phyloP scores from a whole-genome alignment of 495 filamentous ascomycete genomes.

The Chaetomium fimeti region DNA sequence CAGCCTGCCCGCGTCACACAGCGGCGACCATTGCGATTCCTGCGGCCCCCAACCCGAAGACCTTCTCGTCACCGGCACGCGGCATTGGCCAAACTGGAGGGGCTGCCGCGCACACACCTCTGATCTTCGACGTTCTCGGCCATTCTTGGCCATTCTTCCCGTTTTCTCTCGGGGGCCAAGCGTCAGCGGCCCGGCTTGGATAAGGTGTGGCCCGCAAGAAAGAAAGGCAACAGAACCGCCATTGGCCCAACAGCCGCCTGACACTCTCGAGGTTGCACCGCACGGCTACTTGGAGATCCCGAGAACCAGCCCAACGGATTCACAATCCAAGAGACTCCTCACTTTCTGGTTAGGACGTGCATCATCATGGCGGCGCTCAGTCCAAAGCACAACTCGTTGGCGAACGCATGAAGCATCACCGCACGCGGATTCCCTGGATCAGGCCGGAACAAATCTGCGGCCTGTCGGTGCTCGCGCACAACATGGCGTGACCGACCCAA shows the following conservation, averaged over 20 bases:
- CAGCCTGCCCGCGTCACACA: conserved; percentile 10
- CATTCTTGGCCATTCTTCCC: too few relatives aligned
- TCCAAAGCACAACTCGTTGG: neutral
- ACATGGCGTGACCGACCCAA: neutral
- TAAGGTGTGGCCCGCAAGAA: conserved; percentile 4
- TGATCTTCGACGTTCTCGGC: neutral
- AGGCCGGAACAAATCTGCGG: neutral
- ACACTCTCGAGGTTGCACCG: neutral
- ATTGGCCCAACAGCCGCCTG: conserved; percentile 17
- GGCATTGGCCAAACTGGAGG: neutral
- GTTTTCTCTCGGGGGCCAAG: too few relatives aligned
- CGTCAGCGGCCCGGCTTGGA: neutral
- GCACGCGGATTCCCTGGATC: neutral
- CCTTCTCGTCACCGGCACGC: neutral
- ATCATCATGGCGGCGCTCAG: neutral
- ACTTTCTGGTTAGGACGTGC: neutral
- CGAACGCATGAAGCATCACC: neutral
- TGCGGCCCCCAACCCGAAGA: neutral
- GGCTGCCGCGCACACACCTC: neutral
- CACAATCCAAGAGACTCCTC: neutral
- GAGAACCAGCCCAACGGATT: neutral
- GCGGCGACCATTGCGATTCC: conserved; percentile 5
- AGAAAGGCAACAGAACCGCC: neutral
- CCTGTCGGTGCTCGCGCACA: neutral
- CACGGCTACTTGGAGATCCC: conserved; percentile 1